Evolutionary conservation across 1,284 basidiomycete genomes (phyloP), one percentile per base, ranked within the genome.

Genomic region (Trametes sp.): DNA sequence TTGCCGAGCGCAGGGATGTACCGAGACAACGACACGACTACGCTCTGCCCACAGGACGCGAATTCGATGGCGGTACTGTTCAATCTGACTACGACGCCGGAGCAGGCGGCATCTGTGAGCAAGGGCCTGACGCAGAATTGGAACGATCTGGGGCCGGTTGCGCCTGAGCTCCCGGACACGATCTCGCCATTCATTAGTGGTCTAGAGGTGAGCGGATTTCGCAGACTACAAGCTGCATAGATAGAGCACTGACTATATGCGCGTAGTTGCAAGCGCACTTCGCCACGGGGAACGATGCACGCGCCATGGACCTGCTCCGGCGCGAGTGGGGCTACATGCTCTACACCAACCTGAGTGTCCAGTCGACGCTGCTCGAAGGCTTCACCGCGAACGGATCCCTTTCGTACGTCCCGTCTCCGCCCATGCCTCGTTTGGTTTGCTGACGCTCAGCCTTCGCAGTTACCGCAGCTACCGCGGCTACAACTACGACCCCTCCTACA

Each of bases 311-410:
- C 62, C 75, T 85, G 9, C 66, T 85, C 13, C 77, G 76, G 21
- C 76, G 77, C 31, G 79, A 83, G 68, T 84, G 84, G 84, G 83
- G 83, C 1, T 85, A 84, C 67, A 84, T 84, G 80, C 72, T 84
- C 24, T 81, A 82, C 72, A 84, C 82, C 7, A 81, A 81, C 63
- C 65, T 83, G 55, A 82, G 79, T 59, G 82, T 83, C 4, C 79
- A 83, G 59, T 84, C 83, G 8, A 83, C 81, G 1, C 73, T 85
- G 11, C 75, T 84, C 16, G 83, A 85, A 69, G 83, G 82, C 0
- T 84, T 80, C 69, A 84, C 82, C 4, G 76, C 79, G 2, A 83
- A 85, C 65, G 83, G 83, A 8, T 83, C 82, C 5, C 74, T 84
- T 16, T 76, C 77, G 82, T 82, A 64, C 16, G 75, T 73, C 28